These are phyloP conservation scores for Tuber calosporum DNA, from an alignment of 495 filamentous ascomycete species.

Conservation along the genomic window DNA sequence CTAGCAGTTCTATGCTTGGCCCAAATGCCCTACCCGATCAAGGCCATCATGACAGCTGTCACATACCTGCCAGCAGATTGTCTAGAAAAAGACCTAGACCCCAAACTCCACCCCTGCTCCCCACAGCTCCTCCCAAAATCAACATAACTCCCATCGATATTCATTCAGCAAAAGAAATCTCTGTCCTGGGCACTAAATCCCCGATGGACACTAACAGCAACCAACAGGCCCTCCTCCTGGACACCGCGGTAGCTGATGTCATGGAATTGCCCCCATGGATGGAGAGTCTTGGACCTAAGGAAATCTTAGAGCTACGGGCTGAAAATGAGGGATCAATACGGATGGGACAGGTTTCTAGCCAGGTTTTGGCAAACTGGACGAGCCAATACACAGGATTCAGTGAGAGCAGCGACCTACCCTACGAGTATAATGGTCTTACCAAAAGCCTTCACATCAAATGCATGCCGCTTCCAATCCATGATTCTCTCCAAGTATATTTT, in stretches of 20 bases:
- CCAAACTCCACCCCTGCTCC: background rate
- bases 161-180: too few species aligned
- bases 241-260: background rate
- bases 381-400: background rate
- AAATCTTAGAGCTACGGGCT: background rate
- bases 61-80: background rate
- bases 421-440: background rate
- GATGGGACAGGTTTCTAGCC: background rate
- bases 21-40: background rate
- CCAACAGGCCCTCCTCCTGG: background rate
- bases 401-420: background rate
- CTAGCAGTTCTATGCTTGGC: background rate
- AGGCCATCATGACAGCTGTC: background rate
- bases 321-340: background rate
- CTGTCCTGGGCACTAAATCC: fast-evolving
- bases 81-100: too few species aligned
- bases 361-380: fast-evolving
- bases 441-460: background rate
- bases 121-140: background rate
- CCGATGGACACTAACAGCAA: background rate
- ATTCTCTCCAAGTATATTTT: background rate
- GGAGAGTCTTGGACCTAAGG: background rate
- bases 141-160: background rate
- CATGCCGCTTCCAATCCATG: background rate
- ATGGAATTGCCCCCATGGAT: background rate